Percentiles rank a stretch among this genome's conserved stretches.
Conservation (phyloP, 2,329 filamentous ascomycete genomes). For the Alternaria conjuncta region DNA sequence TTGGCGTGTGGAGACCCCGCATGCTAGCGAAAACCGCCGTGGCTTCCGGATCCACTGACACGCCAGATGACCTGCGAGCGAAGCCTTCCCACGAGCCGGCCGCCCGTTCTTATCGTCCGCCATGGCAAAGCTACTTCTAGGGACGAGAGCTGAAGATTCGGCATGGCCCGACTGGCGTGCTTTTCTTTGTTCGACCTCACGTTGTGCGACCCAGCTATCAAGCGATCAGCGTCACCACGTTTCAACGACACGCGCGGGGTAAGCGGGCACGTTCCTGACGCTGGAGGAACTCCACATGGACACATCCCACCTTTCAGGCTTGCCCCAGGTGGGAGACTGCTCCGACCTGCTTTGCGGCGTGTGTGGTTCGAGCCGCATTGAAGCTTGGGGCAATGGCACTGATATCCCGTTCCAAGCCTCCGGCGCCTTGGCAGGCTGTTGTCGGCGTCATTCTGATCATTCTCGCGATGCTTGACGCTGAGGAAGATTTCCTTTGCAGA, state of each 20-base stretch:
- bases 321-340: constrained; percentile 6
- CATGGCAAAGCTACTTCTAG: constrained; percentile 9
- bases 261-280: not conserved
- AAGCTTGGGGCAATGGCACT: constrained; percentile 1
- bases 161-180: constrained; percentile 3
- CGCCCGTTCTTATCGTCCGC: constrained; percentile 13
- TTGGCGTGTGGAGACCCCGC: constrained; percentile 42
- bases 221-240: constrained; percentile 9
- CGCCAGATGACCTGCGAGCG: constrained; percentile 18
- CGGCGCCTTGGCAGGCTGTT: constrained; percentile 5
- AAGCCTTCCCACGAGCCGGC: constrained; percentile 6
- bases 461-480: not conserved
- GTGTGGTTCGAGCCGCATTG: constrained; percentile 10
- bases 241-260: constrained; percentile 10
- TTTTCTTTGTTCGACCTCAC: constrained; percentile 16
- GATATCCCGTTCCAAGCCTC: constrained; percentile 9
- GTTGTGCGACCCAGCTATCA: constrained; percentile 4
- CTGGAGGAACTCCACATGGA: constrained; percentile 1
- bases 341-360: constrained; percentile 5
- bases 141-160: constrained; percentile 6
- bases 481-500: not conserved
- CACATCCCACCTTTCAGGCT: not conserved
- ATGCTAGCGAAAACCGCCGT: constrained; percentile 19
- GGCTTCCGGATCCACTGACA: constrained; percentile 13
- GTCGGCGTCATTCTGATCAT: constrained; percentile 3